phyloP scores from a whole-genome alignment of 805 yeast genomes.

The Candida coleopterorum region DNA sequence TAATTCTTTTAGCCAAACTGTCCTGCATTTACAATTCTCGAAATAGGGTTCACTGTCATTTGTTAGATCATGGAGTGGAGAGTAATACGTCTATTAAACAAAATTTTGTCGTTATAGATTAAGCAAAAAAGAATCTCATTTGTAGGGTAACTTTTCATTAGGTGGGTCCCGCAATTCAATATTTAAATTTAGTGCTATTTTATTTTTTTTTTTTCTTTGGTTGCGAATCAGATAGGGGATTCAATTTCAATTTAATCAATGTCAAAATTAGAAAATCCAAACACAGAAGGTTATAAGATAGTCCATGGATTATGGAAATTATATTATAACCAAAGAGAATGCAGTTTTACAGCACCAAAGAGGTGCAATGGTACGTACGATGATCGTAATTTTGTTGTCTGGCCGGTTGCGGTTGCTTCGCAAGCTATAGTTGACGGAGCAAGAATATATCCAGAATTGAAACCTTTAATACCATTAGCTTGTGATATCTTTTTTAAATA shows the following conservation, averaged over 20 bases:
- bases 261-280: conserved; percentile 20
- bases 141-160: too few relatives aligned
- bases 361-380: conserved; percentile 42
- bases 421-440: conserved; percentile 70
- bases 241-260: neutral
- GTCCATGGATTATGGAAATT: conserved; percentile 39
- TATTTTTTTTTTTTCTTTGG: neutral
- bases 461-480: conserved; percentile 51
- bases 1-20: too few relatives aligned
- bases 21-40: too few relatives aligned
- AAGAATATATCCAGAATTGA: conserved; percentile 46
- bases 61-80: too few relatives aligned
- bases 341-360: conserved; percentile 36
- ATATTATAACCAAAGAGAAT: conserved; percentile 35
- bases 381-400: conserved; percentile 54
- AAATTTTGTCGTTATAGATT: too few relatives aligned
- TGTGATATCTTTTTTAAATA: conserved; percentile 47
- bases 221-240: neutral
- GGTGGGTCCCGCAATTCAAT: too few relatives aligned
- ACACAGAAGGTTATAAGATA: conserved; percentile 36
- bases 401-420: conserved; percentile 63
- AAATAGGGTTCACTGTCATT: too few relatives aligned
- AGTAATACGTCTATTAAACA: too few relatives aligned
- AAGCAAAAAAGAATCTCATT: too few relatives aligned
- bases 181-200: too few relatives aligned